A percentile compares a stretch with the other conserved stretches of the same genome.
These are phyloP conservation scores for Samsoniella hepiali DNA, from an alignment of 2,329 filamentous ascomycete species.

Conservation along the genomic window DNA sequence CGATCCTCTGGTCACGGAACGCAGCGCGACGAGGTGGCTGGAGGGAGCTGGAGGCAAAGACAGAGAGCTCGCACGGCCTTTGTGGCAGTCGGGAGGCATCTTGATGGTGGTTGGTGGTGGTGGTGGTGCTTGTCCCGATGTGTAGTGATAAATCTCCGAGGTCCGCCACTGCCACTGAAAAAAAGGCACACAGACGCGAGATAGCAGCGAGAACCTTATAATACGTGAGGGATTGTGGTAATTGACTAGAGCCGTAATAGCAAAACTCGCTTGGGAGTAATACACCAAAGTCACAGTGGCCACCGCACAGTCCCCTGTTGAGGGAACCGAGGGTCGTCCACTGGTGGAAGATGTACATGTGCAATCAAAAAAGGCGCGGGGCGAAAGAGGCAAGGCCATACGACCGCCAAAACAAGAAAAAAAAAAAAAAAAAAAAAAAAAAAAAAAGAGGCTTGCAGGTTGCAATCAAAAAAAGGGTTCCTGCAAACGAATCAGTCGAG, in stretches of 20 bases:
- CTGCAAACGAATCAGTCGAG: not conserved
- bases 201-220: not conserved
- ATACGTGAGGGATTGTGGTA: not conserved
- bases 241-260: too few species aligned
- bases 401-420: not conserved
- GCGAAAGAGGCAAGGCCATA: constrained; percentile 14
- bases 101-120: not conserved
- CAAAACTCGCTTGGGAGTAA: too few species aligned
- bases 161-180: not conserved
- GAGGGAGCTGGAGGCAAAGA: too few species aligned
- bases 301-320: not conserved
- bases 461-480: not conserved
- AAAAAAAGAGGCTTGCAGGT: not conserved
- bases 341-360: not conserved
- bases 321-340: not conserved
- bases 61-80: not conserved
- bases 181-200: not conserved
- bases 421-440: not conserved
- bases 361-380: not conserved
- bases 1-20: too few species aligned
- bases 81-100: not conserved
- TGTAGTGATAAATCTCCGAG: not conserved
- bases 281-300: not conserved
- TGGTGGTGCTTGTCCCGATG: not conserved
- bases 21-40: too few species aligned